Percentiles rank a stretch among this genome's conserved stretches.
These are phyloP conservation scores for Blastobotrys illinoisensis DNA, from an alignment of 1,139 yeast genomes.

Conservation along the genomic window DNA sequence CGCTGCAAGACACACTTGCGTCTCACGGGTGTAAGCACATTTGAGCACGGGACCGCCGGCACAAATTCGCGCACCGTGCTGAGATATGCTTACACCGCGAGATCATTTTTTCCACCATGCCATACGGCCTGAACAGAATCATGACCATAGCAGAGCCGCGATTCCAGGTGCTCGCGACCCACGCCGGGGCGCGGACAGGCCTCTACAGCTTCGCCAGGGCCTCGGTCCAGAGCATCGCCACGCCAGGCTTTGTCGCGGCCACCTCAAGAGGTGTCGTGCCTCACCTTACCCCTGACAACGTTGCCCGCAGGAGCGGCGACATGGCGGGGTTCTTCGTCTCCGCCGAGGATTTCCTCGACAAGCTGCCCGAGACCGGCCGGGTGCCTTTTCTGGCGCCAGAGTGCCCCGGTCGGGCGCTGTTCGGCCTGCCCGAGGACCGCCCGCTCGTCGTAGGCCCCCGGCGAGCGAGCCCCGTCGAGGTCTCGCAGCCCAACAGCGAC, in stretches of 20 bases:
- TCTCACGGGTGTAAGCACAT: neutral
- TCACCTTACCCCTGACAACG: slow-evolving; percentile 39
- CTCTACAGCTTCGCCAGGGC: slow-evolving; percentile 6
- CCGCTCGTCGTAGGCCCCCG: slow-evolving; percentile 28
- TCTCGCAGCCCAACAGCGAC: slow-evolving; percentile 33
- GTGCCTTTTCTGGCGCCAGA: slow-evolving; percentile 19
- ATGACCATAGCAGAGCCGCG: neutral
- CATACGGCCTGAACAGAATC: neutral
- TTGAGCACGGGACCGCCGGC: neutral
- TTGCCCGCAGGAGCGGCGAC: slow-evolving; percentile 14
- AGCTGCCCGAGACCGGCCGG: slow-evolving; percentile 15
- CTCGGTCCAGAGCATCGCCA: slow-evolving; percentile 15
- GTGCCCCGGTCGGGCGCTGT: slow-evolving; percentile 14
- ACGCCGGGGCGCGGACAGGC: slow-evolving; percentile 11
- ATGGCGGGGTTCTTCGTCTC: slow-evolving; percentile 24
- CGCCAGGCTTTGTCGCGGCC: slow-evolving; percentile 33
- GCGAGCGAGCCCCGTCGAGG: slow-evolving; percentile 29
- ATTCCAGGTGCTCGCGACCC: slow-evolving; percentile 12
- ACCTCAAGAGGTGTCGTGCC: slow-evolving; percentile 38
- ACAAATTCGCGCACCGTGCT: neutral
- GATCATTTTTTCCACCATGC: neutral
- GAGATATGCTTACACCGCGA: neutral
- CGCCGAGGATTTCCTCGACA: slow-evolving; percentile 33
- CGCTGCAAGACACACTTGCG: too few relatives aligned
- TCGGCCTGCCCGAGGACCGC: slow-evolving; percentile 21